Percentiles rank a stretch among this genome's conserved stretches.
These are phyloP conservation scores for Aspergillus ochraceus DNA, from an alignment of 2,329 filamentous ascomycete genomes.

Conservation along the genomic window DNA sequence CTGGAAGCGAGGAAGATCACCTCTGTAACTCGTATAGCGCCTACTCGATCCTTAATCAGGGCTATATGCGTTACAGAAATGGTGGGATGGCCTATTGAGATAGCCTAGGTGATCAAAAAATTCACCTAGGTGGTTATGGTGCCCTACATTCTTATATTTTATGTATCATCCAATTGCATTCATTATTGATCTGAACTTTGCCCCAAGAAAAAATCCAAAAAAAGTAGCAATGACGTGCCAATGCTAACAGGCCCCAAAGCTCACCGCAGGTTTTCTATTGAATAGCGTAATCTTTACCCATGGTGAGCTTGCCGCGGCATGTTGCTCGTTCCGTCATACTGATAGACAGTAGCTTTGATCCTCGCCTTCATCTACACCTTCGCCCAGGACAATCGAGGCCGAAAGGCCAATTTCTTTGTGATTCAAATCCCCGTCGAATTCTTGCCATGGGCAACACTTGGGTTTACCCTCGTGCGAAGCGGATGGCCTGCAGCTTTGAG, in stretches of 20 bases:
- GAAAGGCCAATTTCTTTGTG: slow-evolving; percentile 76
- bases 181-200: background rate
- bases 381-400: slow-evolving; percentile 79
- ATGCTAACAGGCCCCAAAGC: slow-evolving; percentile 37
- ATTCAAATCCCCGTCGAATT: slow-evolving; percentile 79
- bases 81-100: slow-evolving; percentile 73
- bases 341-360: slow-evolving; percentile 65
- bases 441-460: slow-evolving; percentile 77
- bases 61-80: slow-evolving; percentile 68
- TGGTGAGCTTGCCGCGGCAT: slow-evolving; percentile 29
- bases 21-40: slow-evolving; percentile 61
- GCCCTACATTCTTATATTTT: slow-evolving; percentile 58
- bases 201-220: background rate
- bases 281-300: slow-evolving; percentile 35
- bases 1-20: slow-evolving; percentile 80
- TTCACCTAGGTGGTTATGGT: slow-evolving; percentile 64
- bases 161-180: slow-evolving; percentile 23
- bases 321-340: slow-evolving; percentile 18
- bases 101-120: slow-evolving; percentile 55
- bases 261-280: slow-evolving; percentile 42
- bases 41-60: slow-evolving; percentile 58
- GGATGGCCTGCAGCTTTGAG: slow-evolving; percentile 59
- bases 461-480: slow-evolving; percentile 68
- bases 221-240: slow-evolving; percentile 5
- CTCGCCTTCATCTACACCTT: slow-evolving; percentile 82